Evolutionary conservation across 129 eudicot species (phyloP).

Genomic region (Artemisia argyi): DNA sequence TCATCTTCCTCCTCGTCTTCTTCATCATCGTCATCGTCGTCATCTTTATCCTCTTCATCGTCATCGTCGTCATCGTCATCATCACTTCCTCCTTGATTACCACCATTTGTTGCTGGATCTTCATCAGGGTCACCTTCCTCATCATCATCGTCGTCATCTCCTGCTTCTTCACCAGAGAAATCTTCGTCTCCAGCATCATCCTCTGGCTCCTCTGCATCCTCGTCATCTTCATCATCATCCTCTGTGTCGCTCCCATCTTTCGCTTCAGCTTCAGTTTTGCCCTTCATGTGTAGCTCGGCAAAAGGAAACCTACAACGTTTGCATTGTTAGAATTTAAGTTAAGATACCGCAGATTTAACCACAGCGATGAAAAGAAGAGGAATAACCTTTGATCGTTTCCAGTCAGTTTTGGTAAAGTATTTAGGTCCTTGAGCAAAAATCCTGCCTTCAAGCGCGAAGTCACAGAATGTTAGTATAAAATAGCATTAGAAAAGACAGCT

Average conservation of each 20-base stretch:
- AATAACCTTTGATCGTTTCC: slow-evolving; percentile 50
- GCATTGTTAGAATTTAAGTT: background rate
- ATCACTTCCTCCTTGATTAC: slow-evolving; percentile 57
- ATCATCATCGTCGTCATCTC: slow-evolving; percentile 49
- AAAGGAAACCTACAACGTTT: slow-evolving; percentile 55
- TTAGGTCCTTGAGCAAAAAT: slow-evolving; percentile 40
- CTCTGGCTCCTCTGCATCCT: slow-evolving; percentile 46
- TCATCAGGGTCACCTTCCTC: slow-evolving; percentile 68
- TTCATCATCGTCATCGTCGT: slow-evolving; percentile 60
- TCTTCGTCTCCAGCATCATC: slow-evolving; percentile 86
- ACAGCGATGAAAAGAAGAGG: background rate
- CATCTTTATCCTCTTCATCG: slow-evolving; percentile 52
- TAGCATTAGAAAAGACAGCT: no score
- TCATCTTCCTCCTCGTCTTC: slow-evolving; percentile 56
- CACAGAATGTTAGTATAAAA: slow-evolving; percentile 6
- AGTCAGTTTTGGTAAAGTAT: slow-evolving; percentile 17
- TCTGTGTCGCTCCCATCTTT: slow-evolving; percentile 82
- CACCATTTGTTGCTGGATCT: slow-evolving; percentile 71
- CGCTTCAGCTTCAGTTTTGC: slow-evolving; percentile 54
- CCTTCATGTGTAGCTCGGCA: slow-evolving; percentile 51
- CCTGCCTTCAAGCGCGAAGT: slow-evolving; percentile 45
- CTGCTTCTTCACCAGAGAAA: slow-evolving; percentile 81
- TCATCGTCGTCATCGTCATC: slow-evolving; percentile 60
- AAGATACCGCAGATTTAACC: background rate
- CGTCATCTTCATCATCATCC: slow-evolving; percentile 78